phyloP scores from a whole-genome alignment of 106 monocot species.

The Dioscorea alata region DNA sequence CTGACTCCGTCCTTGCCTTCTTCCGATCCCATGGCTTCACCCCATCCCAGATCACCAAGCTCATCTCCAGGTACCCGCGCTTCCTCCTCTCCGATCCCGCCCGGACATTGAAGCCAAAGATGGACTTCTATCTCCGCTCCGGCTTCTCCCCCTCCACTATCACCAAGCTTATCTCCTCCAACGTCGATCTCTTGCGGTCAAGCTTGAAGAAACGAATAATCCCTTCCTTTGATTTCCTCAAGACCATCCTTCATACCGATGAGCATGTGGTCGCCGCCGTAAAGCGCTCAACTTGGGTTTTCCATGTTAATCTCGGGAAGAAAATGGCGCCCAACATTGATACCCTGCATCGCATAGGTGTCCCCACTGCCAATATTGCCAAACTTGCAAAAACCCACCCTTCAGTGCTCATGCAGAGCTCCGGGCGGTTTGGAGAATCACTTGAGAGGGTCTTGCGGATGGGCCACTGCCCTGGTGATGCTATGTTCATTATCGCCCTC shows the following conservation, averaged over 20 bases:
- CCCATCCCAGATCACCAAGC: conserved; percentile 17
- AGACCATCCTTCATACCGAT: conserved; percentile 2
- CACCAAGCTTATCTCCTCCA: conserved; percentile 1
- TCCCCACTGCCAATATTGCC: conserved; percentile 1
- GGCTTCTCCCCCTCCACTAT: conserved; percentile 22
- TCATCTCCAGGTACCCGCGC: conserved; percentile 22
- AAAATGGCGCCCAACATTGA: conserved; percentile 8
- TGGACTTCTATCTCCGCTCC: conserved; percentile 25
- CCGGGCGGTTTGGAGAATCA: neutral
- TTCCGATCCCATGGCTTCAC: conserved; percentile 31
- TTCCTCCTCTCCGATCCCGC: conserved; percentile 24
- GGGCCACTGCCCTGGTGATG: conserved; percentile 18
- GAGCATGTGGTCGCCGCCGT: conserved; percentile 6
- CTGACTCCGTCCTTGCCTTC: conserved; percentile 23
- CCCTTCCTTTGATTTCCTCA: conserved; percentile 11
- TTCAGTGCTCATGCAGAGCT: neutral
- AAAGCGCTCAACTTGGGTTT: neutral
- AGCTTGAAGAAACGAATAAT: conserved; percentile 16
- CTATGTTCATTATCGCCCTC: conserved; percentile 18
- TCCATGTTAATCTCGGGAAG: conserved; percentile 6
- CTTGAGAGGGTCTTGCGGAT: neutral
- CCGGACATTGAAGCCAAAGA: conserved; percentile 36
- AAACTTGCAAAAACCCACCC: conserved; percentile 10
- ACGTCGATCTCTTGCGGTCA: conserved; percentile 7
- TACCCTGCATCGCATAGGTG: conserved; percentile 2